Percentiles rank a stretch among this genome's conserved stretches.
Conservation (phyloP, 1,284 basidiomycete species). For the Puccinia novopanici region DNA sequence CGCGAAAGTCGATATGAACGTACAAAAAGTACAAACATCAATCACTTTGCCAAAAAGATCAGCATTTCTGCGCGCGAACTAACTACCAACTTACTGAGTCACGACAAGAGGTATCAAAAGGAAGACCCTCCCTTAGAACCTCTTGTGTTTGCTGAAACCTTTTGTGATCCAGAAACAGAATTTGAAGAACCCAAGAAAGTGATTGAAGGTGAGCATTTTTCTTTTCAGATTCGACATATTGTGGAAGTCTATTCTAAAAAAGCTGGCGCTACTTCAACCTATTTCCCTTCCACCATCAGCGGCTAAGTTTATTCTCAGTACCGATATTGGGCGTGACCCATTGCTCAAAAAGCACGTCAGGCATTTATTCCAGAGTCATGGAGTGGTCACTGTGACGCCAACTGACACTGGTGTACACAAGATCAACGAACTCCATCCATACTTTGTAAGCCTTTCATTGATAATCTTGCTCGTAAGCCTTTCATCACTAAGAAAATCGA, state of each 20-base stretch:
- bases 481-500: not conserved
- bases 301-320: constrained; percentile 81
- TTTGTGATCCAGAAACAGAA: constrained; percentile 67
- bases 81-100: constrained; percentile 73
- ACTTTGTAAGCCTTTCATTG: constrained; percentile 66
- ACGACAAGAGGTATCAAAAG: constrained; percentile 68
- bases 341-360: constrained; percentile 79
- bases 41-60: constrained; percentile 75
- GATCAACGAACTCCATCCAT: constrained; percentile 85
- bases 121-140: constrained; percentile 75
- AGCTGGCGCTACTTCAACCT: not conserved
- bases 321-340: constrained; percentile 91
- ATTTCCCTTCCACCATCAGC: constrained; percentile 57
- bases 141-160: constrained; percentile 73
- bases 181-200: constrained; percentile 65
- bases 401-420: constrained; percentile 88
- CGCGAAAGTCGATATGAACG: constrained; percentile 83
- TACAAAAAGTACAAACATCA: constrained; percentile 74
- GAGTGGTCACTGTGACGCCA: constrained; percentile 77
- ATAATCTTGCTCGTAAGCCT: not conserved
- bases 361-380: constrained; percentile 73
- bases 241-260: not conserved
- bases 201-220: constrained; percentile 60
- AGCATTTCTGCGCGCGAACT: constrained; percentile 77
- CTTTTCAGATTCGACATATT: not conserved